Evolutionary conservation across 2,329 filamentous ascomycete species (phyloP), one percentile per base, ranked within the genome.

Genomic region (Chrysoporthe deuterocubensis): DNA sequence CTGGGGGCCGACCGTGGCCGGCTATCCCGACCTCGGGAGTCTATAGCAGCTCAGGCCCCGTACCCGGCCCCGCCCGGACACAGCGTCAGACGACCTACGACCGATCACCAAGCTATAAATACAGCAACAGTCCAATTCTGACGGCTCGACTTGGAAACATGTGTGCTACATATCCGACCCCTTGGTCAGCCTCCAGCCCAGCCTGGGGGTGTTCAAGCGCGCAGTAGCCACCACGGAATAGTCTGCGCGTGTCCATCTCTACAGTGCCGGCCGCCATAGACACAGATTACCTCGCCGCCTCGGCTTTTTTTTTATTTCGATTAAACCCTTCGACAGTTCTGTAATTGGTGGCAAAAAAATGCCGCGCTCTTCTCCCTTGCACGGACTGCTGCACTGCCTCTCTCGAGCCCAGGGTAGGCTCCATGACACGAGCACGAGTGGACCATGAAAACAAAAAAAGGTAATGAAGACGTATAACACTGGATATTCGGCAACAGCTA

Each of bases 381-480:
- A 40, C 9, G 9, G 9, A 40, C 4, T 40, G 26, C n/a, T 48
- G 8, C 18, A 48, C 18, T n/a, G 18, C 44, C 44, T 46, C 26
- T 26, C 2, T 26, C 26, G 26, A 26, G 2, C 26, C 37, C 37
- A 9, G 37, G 37, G 5, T 9, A 9, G 37, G 37, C 1, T 21
- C 46, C 46, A 48, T n/a, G 7, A n/a, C 34, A 9, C 18, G 54
- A 16, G 2, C 3, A 37, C 16, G 54, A 4, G 34, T 37, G 54
- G 34, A 34, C 4, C 34, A 34, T 3, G 4, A 58, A n/a, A n/a
- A 43, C 16, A 56, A 58, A 60, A 60, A 32, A 26, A 8, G 18
- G 13, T 11, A 46, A 32, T n/a, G 18, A 60, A 60, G 46, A 60
- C 42, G 58, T 60, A 60, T 42, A 44, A 60, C 58, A 60, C 58